These are phyloP conservation scores for Pseudonitzschia multiseries DNA, from an alignment of 108 stramenopile genomes.

Conservation along the genomic window DNA sequence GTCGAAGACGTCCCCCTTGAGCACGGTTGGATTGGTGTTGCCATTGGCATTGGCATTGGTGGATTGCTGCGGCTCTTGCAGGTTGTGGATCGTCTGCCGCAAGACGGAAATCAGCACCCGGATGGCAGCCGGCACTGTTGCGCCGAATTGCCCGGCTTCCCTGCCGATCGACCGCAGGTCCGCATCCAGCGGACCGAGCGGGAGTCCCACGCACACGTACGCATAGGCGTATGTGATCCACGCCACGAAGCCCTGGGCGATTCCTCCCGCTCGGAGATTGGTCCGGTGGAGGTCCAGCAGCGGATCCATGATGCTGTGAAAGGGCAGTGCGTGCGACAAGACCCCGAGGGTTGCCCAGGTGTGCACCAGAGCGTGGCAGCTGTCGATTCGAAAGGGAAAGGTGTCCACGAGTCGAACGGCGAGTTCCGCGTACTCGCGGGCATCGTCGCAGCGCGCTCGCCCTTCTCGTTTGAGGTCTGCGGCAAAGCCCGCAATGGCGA, in stretches of 20 bases:
- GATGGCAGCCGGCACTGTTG: conserved; percentile 17
- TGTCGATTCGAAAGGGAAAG: conserved; percentile 13
- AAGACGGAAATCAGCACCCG: conserved; percentile 19
- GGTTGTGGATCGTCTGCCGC: conserved; percentile 31
- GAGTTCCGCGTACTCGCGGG: conserved; percentile 19
- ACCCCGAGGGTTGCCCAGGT: background rate
- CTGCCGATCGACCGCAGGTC: conserved; percentile 27
- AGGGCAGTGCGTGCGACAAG: conserved; percentile 19
- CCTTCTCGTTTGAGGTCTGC: conserved; percentile 5
- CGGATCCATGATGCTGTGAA: conserved; percentile 35
- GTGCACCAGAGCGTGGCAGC: conserved; percentile 11
- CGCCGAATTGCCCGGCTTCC: conserved; percentile 26
- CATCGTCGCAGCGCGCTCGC: conserved; percentile 14
- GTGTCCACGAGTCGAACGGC: conserved; percentile 16
- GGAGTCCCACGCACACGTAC: conserved; percentile 33
- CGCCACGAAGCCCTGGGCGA: conserved; percentile 17
- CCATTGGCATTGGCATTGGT: too few relatives aligned
- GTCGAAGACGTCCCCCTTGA: conserved; percentile 26
- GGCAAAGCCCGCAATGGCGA: conserved; percentile 11
- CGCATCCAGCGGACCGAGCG: conserved; percentile 25
- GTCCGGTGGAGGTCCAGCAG: conserved; percentile 27
- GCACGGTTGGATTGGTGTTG: conserved; percentile 20
- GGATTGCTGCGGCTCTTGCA: conserved; percentile 22
- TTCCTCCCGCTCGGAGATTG: conserved; percentile 23
- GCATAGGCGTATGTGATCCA: conserved; percentile 23